phyloP scores from a whole-genome alignment of 208 protist species.

The Plasmodiophora brassicae region DNA sequence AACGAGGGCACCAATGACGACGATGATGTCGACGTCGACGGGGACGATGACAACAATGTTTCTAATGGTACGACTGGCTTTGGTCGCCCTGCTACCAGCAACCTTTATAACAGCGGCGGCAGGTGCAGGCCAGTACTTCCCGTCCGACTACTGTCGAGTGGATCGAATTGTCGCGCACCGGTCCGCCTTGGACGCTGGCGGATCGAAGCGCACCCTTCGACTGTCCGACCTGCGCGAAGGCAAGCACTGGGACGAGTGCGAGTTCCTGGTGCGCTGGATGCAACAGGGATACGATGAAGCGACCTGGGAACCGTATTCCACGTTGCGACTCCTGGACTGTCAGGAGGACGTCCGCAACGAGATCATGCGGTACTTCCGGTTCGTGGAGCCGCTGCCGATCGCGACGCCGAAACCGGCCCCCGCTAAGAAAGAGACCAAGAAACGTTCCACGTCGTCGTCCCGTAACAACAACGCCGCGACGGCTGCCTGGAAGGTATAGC shows the following conservation, averaged over 20 bases:
- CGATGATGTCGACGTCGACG: background rate
- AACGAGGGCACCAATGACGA: background rate
- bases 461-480: no score
- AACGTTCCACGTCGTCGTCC: no score
- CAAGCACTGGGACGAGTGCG: background rate
- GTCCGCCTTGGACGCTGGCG: no score
- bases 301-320: slow-evolving; percentile 66
- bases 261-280: slow-evolving; percentile 71
- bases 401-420: background rate
- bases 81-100: no score
- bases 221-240: background rate
- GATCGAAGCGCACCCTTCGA: background rate
- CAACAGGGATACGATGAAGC: slow-evolving; percentile 62
- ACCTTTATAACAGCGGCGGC: no score
- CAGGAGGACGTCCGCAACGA: background rate
- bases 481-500: no score
- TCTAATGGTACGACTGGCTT: background rate
- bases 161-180: slow-evolving; percentile 9
- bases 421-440: background rate
- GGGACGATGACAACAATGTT: background rate
- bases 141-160: background rate
- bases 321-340: background rate
- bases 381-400: no score
- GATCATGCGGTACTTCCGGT: background rate
- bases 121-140: slow-evolving; percentile 6